phyloP scores from a whole-genome alignment of 768 basidiomycete genomes.

The Sarcodon sp. region DNA sequence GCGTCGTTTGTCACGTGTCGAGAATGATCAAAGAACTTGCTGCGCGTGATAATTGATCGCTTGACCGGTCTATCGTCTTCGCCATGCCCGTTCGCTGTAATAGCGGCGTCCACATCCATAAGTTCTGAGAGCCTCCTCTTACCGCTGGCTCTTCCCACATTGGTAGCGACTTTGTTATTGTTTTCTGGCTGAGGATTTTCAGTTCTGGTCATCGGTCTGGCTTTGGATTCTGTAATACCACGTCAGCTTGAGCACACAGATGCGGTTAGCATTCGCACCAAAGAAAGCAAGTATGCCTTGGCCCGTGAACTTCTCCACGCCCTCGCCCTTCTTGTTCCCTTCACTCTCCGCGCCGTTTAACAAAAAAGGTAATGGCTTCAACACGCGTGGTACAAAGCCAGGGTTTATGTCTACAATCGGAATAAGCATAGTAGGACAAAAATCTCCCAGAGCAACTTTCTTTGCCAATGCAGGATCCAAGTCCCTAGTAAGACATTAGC shows the following conservation, averaged over 20 bases:
- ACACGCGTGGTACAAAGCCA: constrained; percentile 36
- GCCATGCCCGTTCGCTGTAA: constrained; percentile 29
- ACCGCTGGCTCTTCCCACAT: constrained; percentile 51
- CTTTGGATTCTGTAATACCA: background rate
- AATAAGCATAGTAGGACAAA: constrained; percentile 54
- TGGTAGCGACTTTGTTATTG: constrained; percentile 12
- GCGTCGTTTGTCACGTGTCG: too few species aligned
- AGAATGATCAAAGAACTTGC: constrained; percentile 8
- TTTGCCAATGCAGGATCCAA: constrained; percentile 53
- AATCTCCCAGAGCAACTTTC: constrained; percentile 51
- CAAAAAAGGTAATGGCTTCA: constrained; percentile 27
- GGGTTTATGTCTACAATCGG: constrained; percentile 78
- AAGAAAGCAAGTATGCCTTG: too few species aligned
- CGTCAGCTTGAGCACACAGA: too few species aligned
- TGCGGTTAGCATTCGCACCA: too few species aligned
- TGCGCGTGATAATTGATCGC: background rate
- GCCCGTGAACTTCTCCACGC: too few species aligned
- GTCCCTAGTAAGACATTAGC: constrained; percentile 29
- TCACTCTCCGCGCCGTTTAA: constrained; percentile 5
- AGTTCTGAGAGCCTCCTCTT: constrained; percentile 64
- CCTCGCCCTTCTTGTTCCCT: too few species aligned
- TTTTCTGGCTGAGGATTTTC: background rate
- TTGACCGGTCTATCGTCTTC: constrained; percentile 13
- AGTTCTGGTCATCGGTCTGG: background rate
- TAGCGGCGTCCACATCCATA: constrained; percentile 49